Evolutionary conservation across 805 yeast species (phyloP), one percentile per base, ranked within the genome.

Genomic region (Ogataea thermomethanolica): DNA sequence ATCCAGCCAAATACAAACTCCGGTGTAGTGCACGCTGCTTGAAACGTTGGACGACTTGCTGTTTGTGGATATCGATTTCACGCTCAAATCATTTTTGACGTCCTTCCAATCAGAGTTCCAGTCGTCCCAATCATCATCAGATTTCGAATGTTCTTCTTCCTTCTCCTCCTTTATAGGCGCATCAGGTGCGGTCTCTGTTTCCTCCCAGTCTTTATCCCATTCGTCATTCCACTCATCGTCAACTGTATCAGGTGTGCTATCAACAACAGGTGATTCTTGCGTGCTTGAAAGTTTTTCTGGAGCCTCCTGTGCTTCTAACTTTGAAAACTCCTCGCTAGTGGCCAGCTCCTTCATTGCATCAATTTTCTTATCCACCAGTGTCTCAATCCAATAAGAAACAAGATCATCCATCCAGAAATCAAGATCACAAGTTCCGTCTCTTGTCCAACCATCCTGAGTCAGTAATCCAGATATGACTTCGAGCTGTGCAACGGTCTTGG

Each of bases 361-460:
- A 10, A 59, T 54, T 2, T 60, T 41, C 17, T 41, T 33, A 21
- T 56, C 58, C 15, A 51, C 47, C 23, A 60, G 39, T 21, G 46
- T 54, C 21, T 46, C 46, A 2, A 58, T 44, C 64, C 65, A 61
- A 15, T 58, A 56, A 20, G 35, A 56, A 2, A 49, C 41, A 7
- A 58, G 40, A 39, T 61, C 64, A 28, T 58, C 64, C 8, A 56
- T 52, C 66, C 66, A 61, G 36, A 59, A 60, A 38, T 60, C 65
- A 10, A 61, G 39, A 33, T 61, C 66, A 29, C 60, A 58, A 4
- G 52, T 43, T 1, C 56, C 59, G 44, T 58, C 62, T 11, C 53
- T 42, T 1, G 63, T 52, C 62, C 65, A 60, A 2, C 57, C 55
- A 2, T 44, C 34, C 29, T 50, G 48, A 5, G 60, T 44, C 10